Conservation (phyloP, 2,329 filamentous ascomycete species). For the Fusarium newnesense region DNA sequence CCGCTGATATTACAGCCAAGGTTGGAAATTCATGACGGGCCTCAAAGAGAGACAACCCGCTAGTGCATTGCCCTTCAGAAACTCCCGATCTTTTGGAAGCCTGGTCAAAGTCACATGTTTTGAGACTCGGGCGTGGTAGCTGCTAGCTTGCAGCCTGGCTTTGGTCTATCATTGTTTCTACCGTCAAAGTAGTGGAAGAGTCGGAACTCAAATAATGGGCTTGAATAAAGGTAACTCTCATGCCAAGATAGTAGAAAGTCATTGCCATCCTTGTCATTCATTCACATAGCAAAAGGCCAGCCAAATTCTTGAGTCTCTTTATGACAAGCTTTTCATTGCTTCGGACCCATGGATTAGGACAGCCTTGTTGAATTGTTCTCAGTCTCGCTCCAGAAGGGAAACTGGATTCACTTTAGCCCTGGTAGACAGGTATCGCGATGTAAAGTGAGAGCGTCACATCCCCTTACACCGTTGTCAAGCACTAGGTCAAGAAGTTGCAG, state of each 20-base stretch:
- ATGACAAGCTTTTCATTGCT: neutral
- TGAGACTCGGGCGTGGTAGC: neutral
- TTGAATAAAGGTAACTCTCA: neutral
- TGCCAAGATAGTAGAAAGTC: neutral
- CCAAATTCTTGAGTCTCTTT: neutral
- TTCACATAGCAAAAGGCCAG: neutral
- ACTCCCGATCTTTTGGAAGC: neutral
- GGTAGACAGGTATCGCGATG: neutral
- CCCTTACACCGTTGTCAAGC: neutral
- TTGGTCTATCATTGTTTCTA: neutral
- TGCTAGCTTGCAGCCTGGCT: neutral
- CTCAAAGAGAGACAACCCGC: conserved; percentile 20
- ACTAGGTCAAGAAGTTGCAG: neutral
- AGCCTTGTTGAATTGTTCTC: neutral
- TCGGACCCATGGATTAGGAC: neutral
- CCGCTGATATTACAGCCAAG: neutral
- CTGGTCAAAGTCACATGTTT: neutral
- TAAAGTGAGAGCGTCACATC: neutral
- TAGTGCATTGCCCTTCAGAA: conserved; percentile 9
- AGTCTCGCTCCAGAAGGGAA: no score
- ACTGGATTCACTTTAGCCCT: neutral
- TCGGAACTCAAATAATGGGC: neutral
- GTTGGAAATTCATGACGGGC: conserved; percentile 18
- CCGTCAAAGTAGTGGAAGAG: neutral
- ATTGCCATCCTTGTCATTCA: neutral